Evolutionary conservation across 148 eudicot species (phyloP).

Genomic region (Persicaria maculosa): DNA sequence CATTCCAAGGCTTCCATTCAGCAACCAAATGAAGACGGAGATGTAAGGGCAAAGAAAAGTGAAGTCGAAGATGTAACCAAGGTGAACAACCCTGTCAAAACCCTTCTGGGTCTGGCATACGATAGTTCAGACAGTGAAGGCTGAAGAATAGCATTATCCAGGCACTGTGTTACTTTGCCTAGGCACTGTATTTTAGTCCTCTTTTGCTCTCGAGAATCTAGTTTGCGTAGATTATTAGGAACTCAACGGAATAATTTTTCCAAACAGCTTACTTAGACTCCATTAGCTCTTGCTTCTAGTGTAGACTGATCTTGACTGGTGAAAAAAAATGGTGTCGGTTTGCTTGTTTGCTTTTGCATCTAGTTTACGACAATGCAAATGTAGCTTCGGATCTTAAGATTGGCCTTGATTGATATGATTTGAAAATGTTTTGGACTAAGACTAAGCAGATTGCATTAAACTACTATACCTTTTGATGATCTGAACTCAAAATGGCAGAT

Average conservation of each 20-base stretch:
- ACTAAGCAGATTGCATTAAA: no score
- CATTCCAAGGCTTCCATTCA: conserved; percentile 15
- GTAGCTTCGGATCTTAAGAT: no score
- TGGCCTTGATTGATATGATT: no score
- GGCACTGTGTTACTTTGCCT: neutral
- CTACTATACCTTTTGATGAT: no score
- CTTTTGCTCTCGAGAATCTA: neutral
- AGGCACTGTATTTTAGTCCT: neutral
- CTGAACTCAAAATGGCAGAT: no score
- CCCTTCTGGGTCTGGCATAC: conserved; percentile 65
- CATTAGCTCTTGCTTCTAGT: neutral
- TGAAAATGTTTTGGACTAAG: no score
- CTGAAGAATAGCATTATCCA: conserved; percentile 13
- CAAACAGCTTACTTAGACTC: neutral
- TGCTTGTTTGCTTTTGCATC: neutral
- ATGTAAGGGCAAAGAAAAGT: conserved; percentile 12
- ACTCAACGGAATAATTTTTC: neutral
- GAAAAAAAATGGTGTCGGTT: neutral
- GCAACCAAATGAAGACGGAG: conserved; percentile 19
- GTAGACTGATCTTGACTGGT: neutral
- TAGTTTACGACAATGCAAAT: neutral
- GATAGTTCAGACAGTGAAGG: conserved; percentile 84
- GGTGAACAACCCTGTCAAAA: conserved; percentile 46
- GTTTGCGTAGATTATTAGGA: neutral
- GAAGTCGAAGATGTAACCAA: conserved; percentile 22